Base-by-base conservation (phyloP, 1,284 basidiomycete species). In the Pseudozyma thailandica region DNA sequence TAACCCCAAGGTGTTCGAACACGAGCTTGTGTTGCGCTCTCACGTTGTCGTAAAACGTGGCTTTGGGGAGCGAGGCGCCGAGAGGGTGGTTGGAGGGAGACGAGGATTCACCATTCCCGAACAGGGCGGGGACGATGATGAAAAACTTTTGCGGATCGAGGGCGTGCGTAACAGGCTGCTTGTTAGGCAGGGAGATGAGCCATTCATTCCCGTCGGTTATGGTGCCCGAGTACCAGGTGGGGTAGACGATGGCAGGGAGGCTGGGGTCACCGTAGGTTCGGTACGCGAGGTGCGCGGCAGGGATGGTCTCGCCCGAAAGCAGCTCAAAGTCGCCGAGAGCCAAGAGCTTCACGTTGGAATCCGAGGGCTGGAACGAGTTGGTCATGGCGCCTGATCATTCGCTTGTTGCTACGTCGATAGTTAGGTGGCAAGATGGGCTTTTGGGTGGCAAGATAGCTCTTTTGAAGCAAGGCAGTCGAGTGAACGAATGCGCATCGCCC, bases 81-180 rank as follows among this genome's bases (percentile, higher is more conserved):
- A 60, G 35, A 37, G 54, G 53, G 25, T 62, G 61, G 49, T 78
- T 78, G 20, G 60, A 65, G 20, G 75, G 76, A 2, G 68, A 73
- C 16, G 30, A 50, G 0, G 69, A 73, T 43, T 78, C 65, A 18
- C 73, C 72, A 31, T 77, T 77, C n/a, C 76, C 76, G 48, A 78
- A 76, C 2, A 78, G 52, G n/a, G 75, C 76, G 0, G 72, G 68
- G 1, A 73, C 50, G 51, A 78, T 65, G 57, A 78, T 78, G 63
- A 78, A 78, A 57, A 64, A 78, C 31, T 71, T 53, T 6, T 30
- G 13, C 0, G 75, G 72, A 41, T 78, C 62, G 6, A 78, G 54
- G 10, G 70, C 45, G 25, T 46, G 61, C 2, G 45, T 58, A 12
- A 37, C 12, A 5, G 69, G 57, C 28, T 48, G 13, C 9, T 51